phyloP scores from a whole-genome alignment of 2,329 filamentous ascomycete genomes.

The Pseudopithomyces maydicus region DNA sequence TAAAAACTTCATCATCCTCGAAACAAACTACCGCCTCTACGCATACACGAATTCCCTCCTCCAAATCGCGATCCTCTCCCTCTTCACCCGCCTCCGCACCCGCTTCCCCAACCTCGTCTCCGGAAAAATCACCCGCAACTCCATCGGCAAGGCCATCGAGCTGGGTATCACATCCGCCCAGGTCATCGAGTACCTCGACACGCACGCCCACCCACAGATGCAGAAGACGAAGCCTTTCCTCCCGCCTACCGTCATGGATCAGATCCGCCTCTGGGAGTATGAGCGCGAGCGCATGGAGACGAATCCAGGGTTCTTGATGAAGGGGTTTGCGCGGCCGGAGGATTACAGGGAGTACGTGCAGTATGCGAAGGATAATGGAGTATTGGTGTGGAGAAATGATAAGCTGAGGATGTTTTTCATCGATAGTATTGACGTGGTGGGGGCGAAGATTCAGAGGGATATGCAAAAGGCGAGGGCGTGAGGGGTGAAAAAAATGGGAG shows the following conservation, averaged over 20 bases:
- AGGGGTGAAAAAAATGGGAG: neutral
- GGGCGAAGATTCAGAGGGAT: slow-evolving; percentile 72
- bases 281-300: slow-evolving; percentile 94
- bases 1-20: slow-evolving; percentile 89
- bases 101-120: slow-evolving; percentile 95
- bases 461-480: slow-evolving; percentile 58
- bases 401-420: slow-evolving; percentile 86
- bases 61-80: slow-evolving; percentile 89
- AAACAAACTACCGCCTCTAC: slow-evolving; percentile 97
- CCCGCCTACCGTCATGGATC: slow-evolving; percentile 94
- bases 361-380: slow-evolving; percentile 88
- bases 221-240: slow-evolving; percentile 77
- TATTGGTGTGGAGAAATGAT: slow-evolving; percentile 86
- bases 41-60: slow-evolving; percentile 94
- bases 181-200: slow-evolving; percentile 89
- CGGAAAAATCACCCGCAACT: slow-evolving; percentile 86
- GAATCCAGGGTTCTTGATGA: slow-evolving; percentile 83
- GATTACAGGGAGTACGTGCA: slow-evolving; percentile 74
- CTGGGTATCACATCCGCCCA: slow-evolving; percentile 94
- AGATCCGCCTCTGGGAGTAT: slow-evolving; percentile 96
- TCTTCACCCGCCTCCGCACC: slow-evolving; percentile 86
- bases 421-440: slow-evolving; percentile 78
- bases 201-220: slow-evolving; percentile 95
- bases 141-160: slow-evolving; percentile 83
- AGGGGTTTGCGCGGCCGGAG: slow-evolving; percentile 75